A percentile compares a stretch with the other conserved stretches of the same genome.
These are phyloP conservation scores for Clathrus columnatus DNA, from an alignment of 768 basidiomycete genomes.

Conservation along the genomic window DNA sequence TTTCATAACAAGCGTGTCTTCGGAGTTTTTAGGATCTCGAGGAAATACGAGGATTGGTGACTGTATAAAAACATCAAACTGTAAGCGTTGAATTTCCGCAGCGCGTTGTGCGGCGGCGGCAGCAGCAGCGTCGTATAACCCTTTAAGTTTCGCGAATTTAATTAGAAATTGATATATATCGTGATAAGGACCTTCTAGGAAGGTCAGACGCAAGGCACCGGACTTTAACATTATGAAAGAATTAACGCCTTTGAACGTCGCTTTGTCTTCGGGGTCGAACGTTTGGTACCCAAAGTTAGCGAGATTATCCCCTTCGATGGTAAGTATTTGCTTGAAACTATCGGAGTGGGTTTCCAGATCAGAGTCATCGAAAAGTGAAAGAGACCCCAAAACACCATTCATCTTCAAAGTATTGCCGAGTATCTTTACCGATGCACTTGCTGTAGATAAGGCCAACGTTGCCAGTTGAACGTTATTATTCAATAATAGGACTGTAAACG, in stretches of 20 bases:
- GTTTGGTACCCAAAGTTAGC: constrained; percentile 94
- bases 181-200: constrained; percentile 85
- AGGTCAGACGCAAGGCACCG: constrained; percentile 86
- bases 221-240: constrained; percentile 73
- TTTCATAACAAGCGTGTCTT: constrained; percentile 67
- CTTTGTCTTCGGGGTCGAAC: constrained; percentile 60
- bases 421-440: constrained; percentile 72
- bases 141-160: constrained; percentile 86
- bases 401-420: constrained; percentile 66
- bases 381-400: constrained; percentile 71
- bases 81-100: constrained; percentile 89
- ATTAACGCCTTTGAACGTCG: constrained; percentile 68
- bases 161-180: constrained; percentile 75
- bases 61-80: constrained; percentile 83
- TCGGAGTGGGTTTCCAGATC: constrained; percentile 39
- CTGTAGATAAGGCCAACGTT: constrained; percentile 84
- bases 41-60: constrained; percentile 91
- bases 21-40: constrained; percentile 46
- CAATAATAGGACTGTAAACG: constrained; percentile 58
- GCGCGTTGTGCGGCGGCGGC: constrained; percentile 88
- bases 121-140: constrained; percentile 88
- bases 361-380: constrained; percentile 74
- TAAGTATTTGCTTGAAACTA: constrained; percentile 77
- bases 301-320: constrained; percentile 90
- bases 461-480: constrained; percentile 65